Percentiles rank a stretch among this genome's conserved stretches.
These are phyloP conservation scores for Blechomonas ayalai DNA, from an alignment of 208 protist species.

Conservation along the genomic window DNA sequence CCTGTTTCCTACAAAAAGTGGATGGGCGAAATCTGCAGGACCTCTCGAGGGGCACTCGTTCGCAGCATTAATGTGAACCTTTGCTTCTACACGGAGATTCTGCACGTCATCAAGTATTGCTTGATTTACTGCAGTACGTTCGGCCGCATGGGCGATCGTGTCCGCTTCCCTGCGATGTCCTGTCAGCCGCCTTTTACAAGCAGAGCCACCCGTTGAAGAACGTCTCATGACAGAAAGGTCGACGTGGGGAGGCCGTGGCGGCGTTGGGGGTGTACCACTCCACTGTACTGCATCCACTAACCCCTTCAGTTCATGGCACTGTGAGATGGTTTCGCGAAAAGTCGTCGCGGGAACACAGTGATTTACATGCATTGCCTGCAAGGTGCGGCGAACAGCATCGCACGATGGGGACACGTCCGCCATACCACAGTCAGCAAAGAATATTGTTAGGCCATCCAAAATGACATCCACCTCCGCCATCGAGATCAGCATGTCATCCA, in stretches of 20 bases:
- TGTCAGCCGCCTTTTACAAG: slow-evolving; percentile 1
- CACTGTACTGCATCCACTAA: slow-evolving; percentile 5
- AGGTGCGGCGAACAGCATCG: neutral
- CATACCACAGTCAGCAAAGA: slow-evolving; percentile 5
- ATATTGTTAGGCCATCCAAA: slow-evolving; percentile 5
- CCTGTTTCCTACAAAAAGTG: slow-evolving; percentile 22
- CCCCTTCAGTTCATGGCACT: slow-evolving; percentile 5
- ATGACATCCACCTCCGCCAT: slow-evolving; percentile 24
- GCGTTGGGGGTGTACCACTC: slow-evolving; percentile 16
- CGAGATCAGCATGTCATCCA: slow-evolving; percentile 19
- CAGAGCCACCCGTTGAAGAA: slow-evolving; percentile 1
- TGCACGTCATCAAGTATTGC: too few relatives aligned
- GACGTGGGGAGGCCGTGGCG: too few relatives aligned
- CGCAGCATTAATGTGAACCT: neutral
- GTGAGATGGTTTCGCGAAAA: slow-evolving; percentile 5
- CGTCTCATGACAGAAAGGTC: too few relatives aligned
- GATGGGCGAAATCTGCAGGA: slow-evolving; percentile 15
- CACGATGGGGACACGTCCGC: slow-evolving; percentile 4
- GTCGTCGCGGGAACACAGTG: slow-evolving; percentile 16
- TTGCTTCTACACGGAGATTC: too few relatives aligned
- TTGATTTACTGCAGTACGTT: too few relatives aligned
- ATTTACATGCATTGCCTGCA: slow-evolving; percentile 11
- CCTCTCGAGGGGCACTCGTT: neutral
- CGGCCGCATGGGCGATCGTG: too few relatives aligned
- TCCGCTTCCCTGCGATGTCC: neutral